A percentile compares a stretch with the other conserved stretches of the same genome.
phyloP scores from a whole-genome alignment of 352 stramenopile genomes.

The Globisporangium megalacanthum region DNA sequence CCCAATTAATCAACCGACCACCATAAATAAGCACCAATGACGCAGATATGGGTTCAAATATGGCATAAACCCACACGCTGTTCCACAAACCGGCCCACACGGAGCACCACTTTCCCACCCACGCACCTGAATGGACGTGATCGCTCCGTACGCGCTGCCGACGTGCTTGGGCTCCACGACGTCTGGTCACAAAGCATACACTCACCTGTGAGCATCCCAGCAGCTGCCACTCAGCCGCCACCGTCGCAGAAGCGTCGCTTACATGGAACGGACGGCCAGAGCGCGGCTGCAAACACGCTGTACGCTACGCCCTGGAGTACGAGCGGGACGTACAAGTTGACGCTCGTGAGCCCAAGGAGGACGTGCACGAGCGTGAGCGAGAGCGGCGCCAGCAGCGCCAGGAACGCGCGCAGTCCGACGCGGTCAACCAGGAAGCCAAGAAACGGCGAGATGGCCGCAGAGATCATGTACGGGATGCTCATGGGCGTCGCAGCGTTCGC shows the following conservation, averaged over 20 bases:
- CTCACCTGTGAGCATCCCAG: neutral
- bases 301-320: conserved; percentile 91
- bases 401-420: conserved; percentile 78
- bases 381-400: conserved; percentile 77
- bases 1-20: too few species aligned
- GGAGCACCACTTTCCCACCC: neutral
- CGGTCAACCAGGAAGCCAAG: conserved; percentile 90
- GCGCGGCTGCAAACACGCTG: conserved; percentile 87
- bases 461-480: conserved; percentile 93
- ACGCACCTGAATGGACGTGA: conserved; percentile 89
- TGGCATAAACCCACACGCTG: too few species aligned
- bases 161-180: conserved; percentile 85
- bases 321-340: conserved; percentile 80
- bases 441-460: conserved; percentile 85
- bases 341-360: conserved; percentile 69
- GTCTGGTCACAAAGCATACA: conserved; percentile 25
- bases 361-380: conserved; percentile 86
- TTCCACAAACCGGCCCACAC: too few species aligned
- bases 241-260: neutral
- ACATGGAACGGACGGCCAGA: conserved; percentile 91
- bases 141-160: conserved; percentile 90
- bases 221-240: neutral
- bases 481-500: conserved; percentile 80
- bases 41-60: neutral
- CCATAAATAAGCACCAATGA: neutral